Base-by-base conservation (phyloP, 169 alveolate genomes). In the Cryptosporidium felis region DNA sequence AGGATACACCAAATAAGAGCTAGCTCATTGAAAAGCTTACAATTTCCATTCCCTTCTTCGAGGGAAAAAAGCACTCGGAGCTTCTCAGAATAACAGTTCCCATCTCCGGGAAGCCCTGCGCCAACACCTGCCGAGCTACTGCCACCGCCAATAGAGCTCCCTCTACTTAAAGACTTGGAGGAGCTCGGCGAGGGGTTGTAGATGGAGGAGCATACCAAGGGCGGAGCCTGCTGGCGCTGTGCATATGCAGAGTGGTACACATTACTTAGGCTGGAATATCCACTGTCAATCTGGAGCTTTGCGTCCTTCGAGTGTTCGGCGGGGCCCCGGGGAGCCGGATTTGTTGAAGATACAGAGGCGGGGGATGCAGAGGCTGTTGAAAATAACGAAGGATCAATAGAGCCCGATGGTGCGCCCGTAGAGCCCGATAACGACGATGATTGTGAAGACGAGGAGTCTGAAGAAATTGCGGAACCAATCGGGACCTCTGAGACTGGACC, bases 1-100 rank as follows among this genome's bases (percentile, higher is more conserved):
- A 74, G 58, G 21, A 74, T 74, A 32, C 85, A 74, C 85, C 85
- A 74, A 53, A 74, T 74, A 3, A 74, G 67, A 14, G 85, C 65
- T 5, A 74, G 45, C 42, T 74, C 85, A 56, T 56, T 74, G 1
- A 53, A 5, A 14, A 74, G 30, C 41, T 34, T 36, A 32, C 49
- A 51, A 14, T 30, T 41, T 1, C 61, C 41, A 21, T 40, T 40
- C 44, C 51, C 36, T 51, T 8, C 60, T 4, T 74, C 74, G 38
- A 74, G 40, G 30, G 60, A 40, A 40, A 63, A 45, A 34, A 63
- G 28, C 0, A 28, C 38, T 21, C 53, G 30, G 40, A 63, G 60
- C 16, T 74, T 74, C 32, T 30, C 56, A 5, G 51, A 9, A 61
- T 28, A 28, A 5, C 40, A 5, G 6, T 5, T 16, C 6, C 40